These are phyloP conservation scores for Cryptococcus sp. DNA, from an alignment of 1,284 basidiomycete genomes.

Conservation along the genomic window DNA sequence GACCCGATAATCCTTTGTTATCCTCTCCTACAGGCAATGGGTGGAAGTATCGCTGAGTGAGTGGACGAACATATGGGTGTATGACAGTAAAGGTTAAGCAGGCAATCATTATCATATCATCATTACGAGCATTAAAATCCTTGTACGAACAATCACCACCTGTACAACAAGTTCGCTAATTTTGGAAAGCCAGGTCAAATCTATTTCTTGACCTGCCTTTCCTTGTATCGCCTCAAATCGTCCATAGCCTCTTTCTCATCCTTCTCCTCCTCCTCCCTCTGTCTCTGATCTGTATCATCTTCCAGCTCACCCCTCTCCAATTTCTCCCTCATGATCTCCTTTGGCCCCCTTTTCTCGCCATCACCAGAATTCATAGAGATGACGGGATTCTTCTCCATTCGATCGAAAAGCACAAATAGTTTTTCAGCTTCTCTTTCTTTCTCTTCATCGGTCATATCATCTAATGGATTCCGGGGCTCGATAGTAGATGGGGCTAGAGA, in stretches of 20 bases:
- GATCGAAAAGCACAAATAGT: constrained; percentile 80
- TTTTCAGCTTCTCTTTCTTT: constrained; percentile 86
- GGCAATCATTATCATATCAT: too few relatives aligned
- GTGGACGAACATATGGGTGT: too few relatives aligned
- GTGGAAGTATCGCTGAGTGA: too few relatives aligned
- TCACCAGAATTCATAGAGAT: constrained; percentile 34
- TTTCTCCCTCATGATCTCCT: constrained; percentile 27
- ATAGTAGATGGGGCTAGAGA: constrained; percentile 11
- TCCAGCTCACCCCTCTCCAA: constrained; percentile 23
- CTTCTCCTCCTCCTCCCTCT: constrained; percentile 18
- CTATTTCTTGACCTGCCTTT: constrained; percentile 20
- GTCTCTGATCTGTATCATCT: constrained; percentile 23
- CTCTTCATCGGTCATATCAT: constrained; percentile 82
- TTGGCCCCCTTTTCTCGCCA: constrained; percentile 61
- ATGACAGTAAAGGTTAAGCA: too few relatives aligned
- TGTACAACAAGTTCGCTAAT: too few relatives aligned
- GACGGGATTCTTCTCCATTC: constrained; percentile 64
- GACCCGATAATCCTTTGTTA: too few relatives aligned
- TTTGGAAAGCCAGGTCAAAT: too few relatives aligned
- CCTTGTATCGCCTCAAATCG: constrained; percentile 40
- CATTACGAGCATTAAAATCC: too few relatives aligned
- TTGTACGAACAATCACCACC: too few relatives aligned
- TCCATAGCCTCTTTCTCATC: constrained; percentile 41
- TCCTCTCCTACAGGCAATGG: too few relatives aligned
- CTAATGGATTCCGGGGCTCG: constrained; percentile 10